Evolutionary conservation across 1,139 yeast genomes (phyloP), one percentile per base, ranked within the genome.

Genomic region (Magnusiomyces fungicola): DNA sequence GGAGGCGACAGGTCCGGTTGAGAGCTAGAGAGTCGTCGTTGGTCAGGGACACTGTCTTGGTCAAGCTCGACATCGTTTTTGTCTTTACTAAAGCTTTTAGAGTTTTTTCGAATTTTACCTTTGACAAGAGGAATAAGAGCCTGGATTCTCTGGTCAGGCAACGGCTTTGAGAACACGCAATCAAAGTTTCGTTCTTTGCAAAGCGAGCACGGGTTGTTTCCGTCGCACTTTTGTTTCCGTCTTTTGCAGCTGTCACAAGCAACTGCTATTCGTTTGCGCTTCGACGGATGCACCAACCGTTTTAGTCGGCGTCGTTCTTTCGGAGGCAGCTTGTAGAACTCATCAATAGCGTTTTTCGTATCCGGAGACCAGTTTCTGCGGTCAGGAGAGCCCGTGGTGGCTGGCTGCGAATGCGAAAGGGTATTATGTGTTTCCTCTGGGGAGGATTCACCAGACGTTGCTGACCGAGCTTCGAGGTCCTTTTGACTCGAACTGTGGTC

Each of bases 241-340:
- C 64, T 64, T 56, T 70, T 70, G 56, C 75, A 71, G 30, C 59
- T 60, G 52, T 69, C 73, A 57, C 75, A 71, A 32, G 75, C 75
- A 30, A 69, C 63, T 1, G 73, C 69, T 3, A 69, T 71, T 12
- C 64, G 53, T 39, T 61, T 60, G 18, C 64, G 53, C 34, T 55
- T 55, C 7, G 60, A 55, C 10, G 64, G 64, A 44, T 59, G 61
- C n/a, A 60, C 64, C 23, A 60, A 46, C 3, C 63, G 51, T 38
- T 53, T 48, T 18, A 58, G 55, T 34, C 47, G 55, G 41, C 46
- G 53, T 37, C 49, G 45, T 43, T 51, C 54, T 40, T 48, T 37
- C 12, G 50, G 43, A 14, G 50, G 37, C 14, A 48, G 50, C 19
- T 41, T 40, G 43, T 27, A 24, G n/a, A 40, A 40, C 32, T 40